These are phyloP conservation scores for Venturia aucupariae DNA, from an alignment of 2,329 filamentous ascomycete genomes.

Conservation along the genomic window DNA sequence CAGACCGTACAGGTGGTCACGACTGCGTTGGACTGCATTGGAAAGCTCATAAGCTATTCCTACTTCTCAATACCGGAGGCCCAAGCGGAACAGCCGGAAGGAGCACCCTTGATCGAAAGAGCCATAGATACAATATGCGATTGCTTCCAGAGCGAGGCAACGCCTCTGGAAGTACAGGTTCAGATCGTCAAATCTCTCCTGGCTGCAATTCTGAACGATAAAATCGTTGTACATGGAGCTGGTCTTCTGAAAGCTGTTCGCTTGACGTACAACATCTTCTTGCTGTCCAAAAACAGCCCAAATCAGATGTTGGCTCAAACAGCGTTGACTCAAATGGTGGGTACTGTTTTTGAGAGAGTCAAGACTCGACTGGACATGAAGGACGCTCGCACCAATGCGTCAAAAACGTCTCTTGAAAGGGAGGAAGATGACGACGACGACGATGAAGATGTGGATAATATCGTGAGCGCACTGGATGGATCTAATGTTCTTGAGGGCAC, in stretches of 20 bases:
- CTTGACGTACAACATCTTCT: constrained; percentile 97
- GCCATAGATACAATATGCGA: constrained; percentile 99
- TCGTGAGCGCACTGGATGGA: constrained; percentile 18
- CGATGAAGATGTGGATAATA: constrained; percentile 23
- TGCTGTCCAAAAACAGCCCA: constrained; percentile 83
- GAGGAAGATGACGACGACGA: constrained; percentile 18
- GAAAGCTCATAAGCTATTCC: constrained; percentile 97
- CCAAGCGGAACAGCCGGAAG: constrained; percentile 14
- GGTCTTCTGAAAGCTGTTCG: constrained; percentile 92
- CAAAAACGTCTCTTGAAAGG: constrained; percentile 30
- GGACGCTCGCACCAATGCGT: constrained; percentile 58
- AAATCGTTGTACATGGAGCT: constrained; percentile 95
- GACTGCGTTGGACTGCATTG: constrained; percentile 90
- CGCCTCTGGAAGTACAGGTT: constrained; percentile 82
- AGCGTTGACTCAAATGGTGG: constrained; percentile 95
- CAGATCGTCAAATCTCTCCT: constrained; percentile 97
- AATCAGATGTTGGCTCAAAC: constrained; percentile 98
- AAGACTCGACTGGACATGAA: constrained; percentile 80
- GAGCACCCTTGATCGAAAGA: constrained; percentile 71
- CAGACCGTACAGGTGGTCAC: constrained; percentile 79
- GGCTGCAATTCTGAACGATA: constrained; percentile 93
- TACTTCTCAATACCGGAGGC: constrained; percentile 75
- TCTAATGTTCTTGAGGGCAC: constrained; percentile 24
- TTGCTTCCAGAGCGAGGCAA: constrained; percentile 95
- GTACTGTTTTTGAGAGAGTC: constrained; percentile 93